phyloP scores from a whole-genome alignment of 768 basidiomycete genomes.

The Leccinellum luteum region DNA sequence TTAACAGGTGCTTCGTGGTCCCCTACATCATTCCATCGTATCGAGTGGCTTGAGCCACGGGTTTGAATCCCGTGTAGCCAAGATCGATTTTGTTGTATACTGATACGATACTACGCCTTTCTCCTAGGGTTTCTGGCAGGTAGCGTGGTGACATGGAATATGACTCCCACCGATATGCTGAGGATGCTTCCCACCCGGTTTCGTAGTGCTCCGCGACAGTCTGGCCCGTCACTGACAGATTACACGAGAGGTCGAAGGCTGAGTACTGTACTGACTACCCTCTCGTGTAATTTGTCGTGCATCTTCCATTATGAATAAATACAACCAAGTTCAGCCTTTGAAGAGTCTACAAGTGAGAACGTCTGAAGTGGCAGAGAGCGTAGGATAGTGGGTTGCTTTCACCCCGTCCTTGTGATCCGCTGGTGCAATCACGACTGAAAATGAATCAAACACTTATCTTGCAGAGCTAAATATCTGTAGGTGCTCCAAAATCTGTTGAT shows the following conservation, averaged over 20 bases:
- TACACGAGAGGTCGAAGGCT: too few relatives aligned
- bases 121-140: conserved; percentile 28
- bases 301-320: background rate
- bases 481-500: background rate
- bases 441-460: background rate
- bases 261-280: too few relatives aligned
- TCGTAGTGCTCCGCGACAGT: background rate
- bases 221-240: conserved; percentile 1
- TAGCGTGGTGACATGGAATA: conserved; percentile 30
- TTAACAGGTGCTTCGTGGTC: background rate
- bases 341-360: background rate
- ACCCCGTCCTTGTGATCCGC: background rate
- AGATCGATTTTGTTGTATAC: background rate
- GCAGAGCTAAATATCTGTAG: background rate
- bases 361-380: background rate
- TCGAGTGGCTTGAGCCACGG: background rate
- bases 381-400: background rate
- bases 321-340: background rate
- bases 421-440: background rate
- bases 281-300: conserved; percentile 2
- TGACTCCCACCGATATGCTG: conserved; percentile 26
- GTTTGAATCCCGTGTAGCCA: background rate
- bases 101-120: conserved; percentile 7
- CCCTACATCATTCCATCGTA: background rate
- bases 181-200: conserved; percentile 12